Conservation (phyloP, 2,329 filamentous ascomycete species). For the Phaeoacremonium minimum region DNA sequence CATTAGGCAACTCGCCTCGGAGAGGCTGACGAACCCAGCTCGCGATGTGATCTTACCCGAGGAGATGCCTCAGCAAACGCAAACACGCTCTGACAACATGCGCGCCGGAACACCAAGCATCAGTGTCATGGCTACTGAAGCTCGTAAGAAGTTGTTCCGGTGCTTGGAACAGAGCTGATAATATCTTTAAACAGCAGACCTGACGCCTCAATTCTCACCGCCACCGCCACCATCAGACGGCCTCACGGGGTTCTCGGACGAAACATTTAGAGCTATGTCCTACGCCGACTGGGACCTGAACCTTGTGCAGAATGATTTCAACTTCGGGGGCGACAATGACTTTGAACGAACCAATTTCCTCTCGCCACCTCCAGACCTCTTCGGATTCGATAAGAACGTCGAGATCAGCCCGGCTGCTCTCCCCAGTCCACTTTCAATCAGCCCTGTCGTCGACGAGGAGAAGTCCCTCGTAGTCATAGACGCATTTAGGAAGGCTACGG, state of each 20-base stretch:
- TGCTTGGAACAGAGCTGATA: no score
- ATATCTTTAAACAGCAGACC: not conserved
- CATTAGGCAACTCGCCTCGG: not conserved
- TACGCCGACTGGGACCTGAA: slow-evolving; percentile 1
- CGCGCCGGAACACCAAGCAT: not conserved
- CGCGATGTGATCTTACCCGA: no score
- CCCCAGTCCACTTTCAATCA: not conserved
- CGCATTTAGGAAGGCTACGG: slow-evolving; percentile 2
- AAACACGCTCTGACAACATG: not conserved
- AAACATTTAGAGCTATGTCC: slow-evolving; percentile 1
- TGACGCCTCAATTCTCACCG: not conserved
- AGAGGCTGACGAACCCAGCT: not conserved
- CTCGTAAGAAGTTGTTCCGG: no score
- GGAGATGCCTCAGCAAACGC: no score
- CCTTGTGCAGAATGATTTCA: slow-evolving; percentile 1
- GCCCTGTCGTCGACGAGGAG: slow-evolving; percentile 1
- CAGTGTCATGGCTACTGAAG: not conserved
- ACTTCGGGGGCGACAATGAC: slow-evolving; percentile 1
- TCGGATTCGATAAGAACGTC: not conserved
- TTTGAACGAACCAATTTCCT: not conserved
- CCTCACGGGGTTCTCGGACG: not conserved
- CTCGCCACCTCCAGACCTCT: not conserved
- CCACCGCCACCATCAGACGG: not conserved
- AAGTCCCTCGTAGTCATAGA: slow-evolving; percentile 1
- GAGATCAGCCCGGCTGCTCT: not conserved